Base-by-base conservation (phyloP, 2,329 filamentous ascomycete species). In the Colletotrichum navitas region DNA sequence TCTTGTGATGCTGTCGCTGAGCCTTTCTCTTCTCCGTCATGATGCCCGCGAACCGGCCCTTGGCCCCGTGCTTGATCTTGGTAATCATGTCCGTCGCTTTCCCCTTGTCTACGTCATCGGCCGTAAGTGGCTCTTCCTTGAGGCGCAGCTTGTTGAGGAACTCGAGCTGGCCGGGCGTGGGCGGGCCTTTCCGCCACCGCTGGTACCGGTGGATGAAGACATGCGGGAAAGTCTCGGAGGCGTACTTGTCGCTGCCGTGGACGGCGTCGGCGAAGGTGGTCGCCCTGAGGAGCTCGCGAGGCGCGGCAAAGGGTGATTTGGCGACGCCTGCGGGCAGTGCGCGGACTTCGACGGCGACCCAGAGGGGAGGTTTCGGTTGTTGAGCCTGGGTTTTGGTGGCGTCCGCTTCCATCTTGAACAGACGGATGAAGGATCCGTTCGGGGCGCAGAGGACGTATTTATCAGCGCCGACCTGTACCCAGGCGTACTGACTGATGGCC, bases 11-110 rank as follows among this genome's bases (percentile, higher is more conserved):
- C 47, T 82, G 78, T 72, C 77, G 85, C 61, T 83, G 80, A 45
- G 79, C 82, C 63, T 86, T 86, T 54, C 84, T 87, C 78, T 87
- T 90, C 65, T 86, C 83, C 0, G 82, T 83, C 76, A 87, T 85
- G 68, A 88, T 81, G 43, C 77, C 84, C 34, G 85, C 83, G 78
- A 88, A 94, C 83, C 83, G 89, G 73, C 82, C 93, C 80, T 85
- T 89, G 1, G 93, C 94, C 0, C 95, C 95, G 78, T 96, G 93
- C 80, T 92, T 95, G 73, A 97, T 79, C 81, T 97, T 97, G 10
- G 94, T 97, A 74, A 98, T 97, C 92, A 97, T 95, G 79, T 98
- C 95, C 5, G 88, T 88, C 5, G 94, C 95, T 78, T 90, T 90
- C 10, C 95, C 95, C 78, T 95, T 96, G 18, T 88, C 94, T 69